Evolutionary conservation across 805 yeast species (phyloP), one percentile per base, ranked within the genome.

Genomic region (Torulaspora microellipsoides): DNA sequence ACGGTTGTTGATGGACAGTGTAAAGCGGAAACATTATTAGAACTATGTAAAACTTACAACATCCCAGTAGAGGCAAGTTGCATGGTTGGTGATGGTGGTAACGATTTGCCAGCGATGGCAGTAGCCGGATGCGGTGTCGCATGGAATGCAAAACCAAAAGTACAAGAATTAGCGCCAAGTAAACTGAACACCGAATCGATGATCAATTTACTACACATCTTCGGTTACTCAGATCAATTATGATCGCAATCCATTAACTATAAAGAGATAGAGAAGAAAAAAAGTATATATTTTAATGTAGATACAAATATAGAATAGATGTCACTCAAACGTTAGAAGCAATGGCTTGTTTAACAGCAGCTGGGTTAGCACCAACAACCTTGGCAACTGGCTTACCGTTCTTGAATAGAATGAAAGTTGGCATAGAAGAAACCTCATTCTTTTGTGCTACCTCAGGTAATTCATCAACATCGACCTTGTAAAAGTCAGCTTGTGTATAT

Each of bases 21-120:
- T 52, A 93, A 93, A 65, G 95, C 95, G 1, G 75, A 77, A 42
- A 72, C 91, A 12, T 68, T 93, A 36, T 64, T 71, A 36, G 75
- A 78, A 48, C 74, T 86, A 27, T 83, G 91, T 1, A 52, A 62
- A 4, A 73, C 72, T 32, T 82, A 80, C 51, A 64, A 64, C 9
- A 69, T 85, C 29, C 76, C 75, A 15, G 66, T 78, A 9, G 61
- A 61, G 34, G 59, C 71, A 3, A 81, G 83, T 1, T 82, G 85
- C 36, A 96, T 96, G 38, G 85, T 91, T 31, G 98, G 98, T 30
- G 98, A 93, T 62, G 99, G 99, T 31, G 96, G 98, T 17, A 93
- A 93, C 58, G 99, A 93, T 67, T 70, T 93, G 59, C 76, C 77
- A 35, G 95, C 95, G 89, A 93, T 93, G 98, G 76, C 70, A 2